A percentile compares a stretch with the other conserved stretches of the same genome.
Evolutionary conservation across 176 grass and related monocot genomes (phyloP).

Genomic region (Carex myosuroides): DNA sequence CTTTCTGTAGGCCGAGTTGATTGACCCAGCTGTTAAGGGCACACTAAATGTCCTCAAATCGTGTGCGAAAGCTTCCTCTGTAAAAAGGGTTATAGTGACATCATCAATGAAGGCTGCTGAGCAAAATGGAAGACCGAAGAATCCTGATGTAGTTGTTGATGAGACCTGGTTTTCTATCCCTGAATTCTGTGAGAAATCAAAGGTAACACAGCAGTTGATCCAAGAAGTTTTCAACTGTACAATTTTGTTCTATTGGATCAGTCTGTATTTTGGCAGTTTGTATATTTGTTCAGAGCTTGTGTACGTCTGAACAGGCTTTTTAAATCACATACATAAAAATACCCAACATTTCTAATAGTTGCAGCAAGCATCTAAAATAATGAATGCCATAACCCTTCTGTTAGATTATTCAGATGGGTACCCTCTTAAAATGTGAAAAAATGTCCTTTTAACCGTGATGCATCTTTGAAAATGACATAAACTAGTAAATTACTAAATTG

Average conservation of each 20-base stretch:
- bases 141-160: slow-evolving; percentile 31
- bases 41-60: slow-evolving; percentile 35
- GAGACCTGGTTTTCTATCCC: slow-evolving; percentile 42
- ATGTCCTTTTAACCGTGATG: background rate
- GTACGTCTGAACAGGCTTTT: background rate
- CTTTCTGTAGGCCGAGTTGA: slow-evolving; percentile 22
- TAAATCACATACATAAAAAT: background rate
- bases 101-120: slow-evolving; percentile 32
- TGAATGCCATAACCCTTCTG: background rate
- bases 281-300: background rate
- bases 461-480: background rate
- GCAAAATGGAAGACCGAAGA: slow-evolving; percentile 16
- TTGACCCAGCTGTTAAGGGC: slow-evolving; percentile 35
- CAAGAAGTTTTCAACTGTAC: background rate
- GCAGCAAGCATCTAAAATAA: background rate
- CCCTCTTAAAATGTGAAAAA: background rate
- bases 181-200: slow-evolving; percentile 25
- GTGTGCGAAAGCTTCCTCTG: slow-evolving; percentile 21
- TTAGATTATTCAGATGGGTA: background rate
- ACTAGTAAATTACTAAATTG: background rate
- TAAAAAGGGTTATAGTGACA: slow-evolving; percentile 32
- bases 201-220: slow-evolving; percentile 1
- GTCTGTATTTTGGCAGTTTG: background rate
- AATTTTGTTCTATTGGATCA: background rate
- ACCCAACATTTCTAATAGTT: background rate